A percentile compares a stretch with the other conserved stretches of the same genome.
Evolutionary conservation across 371 early-diverging fungal species (phyloP).

Genomic region (Fennellomyces sp.): DNA sequence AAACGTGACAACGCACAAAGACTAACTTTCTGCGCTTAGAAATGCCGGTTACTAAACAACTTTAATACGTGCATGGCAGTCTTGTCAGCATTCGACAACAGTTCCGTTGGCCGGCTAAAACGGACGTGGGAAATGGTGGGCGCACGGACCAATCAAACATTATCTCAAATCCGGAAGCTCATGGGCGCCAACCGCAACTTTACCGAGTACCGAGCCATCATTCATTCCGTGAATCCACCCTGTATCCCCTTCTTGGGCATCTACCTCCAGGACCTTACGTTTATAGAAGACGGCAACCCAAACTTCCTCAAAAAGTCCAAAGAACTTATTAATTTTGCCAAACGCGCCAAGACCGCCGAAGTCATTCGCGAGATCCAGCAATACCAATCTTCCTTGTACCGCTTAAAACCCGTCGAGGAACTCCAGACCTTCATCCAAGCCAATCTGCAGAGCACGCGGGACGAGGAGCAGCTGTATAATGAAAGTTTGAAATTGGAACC

Average conservation of each 20-base stretch:
- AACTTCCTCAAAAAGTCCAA: constrained; percentile 57
- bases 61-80: constrained; percentile 92
- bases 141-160: constrained; percentile 43
- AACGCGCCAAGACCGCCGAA: constrained; percentile 87
- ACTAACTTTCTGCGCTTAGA: no score
- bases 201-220: constrained; percentile 80
- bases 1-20: no score
- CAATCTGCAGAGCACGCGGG: constrained; percentile 52
- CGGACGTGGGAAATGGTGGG: constrained; percentile 63
- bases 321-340: constrained; percentile 90
- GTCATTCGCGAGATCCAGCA: constrained; percentile 93
- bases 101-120: constrained; percentile 87
- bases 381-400: constrained; percentile 86
- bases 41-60: constrained; percentile 57
- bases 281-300: constrained; percentile 94
- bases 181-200: constrained; percentile 89
- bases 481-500: constrained; percentile 86
- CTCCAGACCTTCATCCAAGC: constrained; percentile 77
- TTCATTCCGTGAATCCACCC: constrained; percentile 89
- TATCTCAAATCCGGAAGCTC: constrained; percentile 57
- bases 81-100: constrained; percentile 86
- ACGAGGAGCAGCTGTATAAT: constrained; percentile 69
- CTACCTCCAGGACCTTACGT: constrained; percentile 91
- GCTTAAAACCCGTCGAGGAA: constrained; percentile 79
- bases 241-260: constrained; percentile 94